Percentiles rank a stretch among this genome's conserved stretches.
Conservation (phyloP, 1,139 yeast genomes). For the Geotrichum aggregatum region DNA sequence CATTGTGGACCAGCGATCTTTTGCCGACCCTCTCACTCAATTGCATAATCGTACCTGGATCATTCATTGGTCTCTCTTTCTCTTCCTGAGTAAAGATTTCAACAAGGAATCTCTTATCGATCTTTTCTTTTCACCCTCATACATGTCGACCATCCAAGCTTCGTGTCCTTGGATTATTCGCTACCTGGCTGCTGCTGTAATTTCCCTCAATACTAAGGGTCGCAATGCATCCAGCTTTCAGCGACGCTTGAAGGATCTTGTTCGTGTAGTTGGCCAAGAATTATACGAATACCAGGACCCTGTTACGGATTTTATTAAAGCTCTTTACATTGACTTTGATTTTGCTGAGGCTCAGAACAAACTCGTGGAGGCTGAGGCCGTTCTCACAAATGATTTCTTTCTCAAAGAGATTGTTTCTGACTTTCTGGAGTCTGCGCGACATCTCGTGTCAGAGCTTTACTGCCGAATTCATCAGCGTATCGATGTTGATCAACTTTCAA, state of each 20-base stretch:
- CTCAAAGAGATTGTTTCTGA: slow-evolving; percentile 43
- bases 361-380: slow-evolving; percentile 45
- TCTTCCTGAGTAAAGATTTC: slow-evolving; percentile 48
- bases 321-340: slow-evolving; percentile 53
- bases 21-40: slow-evolving; percentile 52
- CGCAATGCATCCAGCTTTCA: slow-evolving; percentile 41
- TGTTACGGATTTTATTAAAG: slow-evolving; percentile 51
- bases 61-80: slow-evolving; percentile 61
- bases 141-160: slow-evolving; percentile 60
- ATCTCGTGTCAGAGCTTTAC: slow-evolving; percentile 50
- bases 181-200: slow-evolving; percentile 56
- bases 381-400: slow-evolving; percentile 54
- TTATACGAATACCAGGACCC: slow-evolving; percentile 60
- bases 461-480: slow-evolving; percentile 52
- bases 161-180: slow-evolving; percentile 64
- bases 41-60: slow-evolving; percentile 61
- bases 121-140: slow-evolving; percentile 53
- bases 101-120: slow-evolving; percentile 52
- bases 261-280: slow-evolving; percentile 55
- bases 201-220: slow-evolving; percentile 40
- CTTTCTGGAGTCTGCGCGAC: slow-evolving; percentile 48
- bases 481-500: slow-evolving; percentile 44
- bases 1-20: slow-evolving; percentile 51
- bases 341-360: slow-evolving; percentile 49
- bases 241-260: slow-evolving; percentile 53